phyloP scores from a whole-genome alignment of 345 rosid species.

The Geranium brycei region DNA sequence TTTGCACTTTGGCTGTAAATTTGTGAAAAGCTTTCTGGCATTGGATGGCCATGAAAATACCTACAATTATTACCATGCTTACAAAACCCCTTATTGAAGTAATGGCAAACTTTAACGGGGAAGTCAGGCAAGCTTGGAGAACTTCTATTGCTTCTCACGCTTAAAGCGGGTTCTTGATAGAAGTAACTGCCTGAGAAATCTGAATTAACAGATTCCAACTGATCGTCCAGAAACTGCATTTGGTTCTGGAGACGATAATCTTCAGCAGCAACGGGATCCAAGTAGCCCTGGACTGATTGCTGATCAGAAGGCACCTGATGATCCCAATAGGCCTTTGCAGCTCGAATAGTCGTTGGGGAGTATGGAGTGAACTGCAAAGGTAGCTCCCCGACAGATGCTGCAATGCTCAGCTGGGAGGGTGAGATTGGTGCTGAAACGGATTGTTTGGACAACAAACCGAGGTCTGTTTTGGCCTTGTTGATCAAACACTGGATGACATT shows the following conservation, averaged over 20 bases:
- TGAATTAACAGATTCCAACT: conserved; percentile 28
- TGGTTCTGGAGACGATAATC: conserved; percentile 29
- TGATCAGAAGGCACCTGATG: conserved; percentile 21
- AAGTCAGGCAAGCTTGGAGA: conserved; percentile 78
- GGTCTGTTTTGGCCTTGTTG: conserved; percentile 48
- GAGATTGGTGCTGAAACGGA: conserved; percentile 23
- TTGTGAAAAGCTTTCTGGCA: conserved; percentile 41
- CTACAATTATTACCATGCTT: conserved; percentile 83
- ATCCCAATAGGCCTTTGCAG: conserved; percentile 39
- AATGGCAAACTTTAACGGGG: conserved; percentile 81
- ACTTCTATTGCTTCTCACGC: conserved; percentile 44
- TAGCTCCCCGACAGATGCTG: conserved; percentile 19
- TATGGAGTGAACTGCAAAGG: conserved; percentile 29
- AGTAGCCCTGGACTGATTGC: conserved; percentile 20
- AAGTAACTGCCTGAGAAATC: conserved; percentile 38
- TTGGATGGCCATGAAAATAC: conserved; percentile 57
- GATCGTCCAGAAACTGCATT: conserved; percentile 43
- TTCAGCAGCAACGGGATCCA: conserved; percentile 20
- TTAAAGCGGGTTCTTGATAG: conserved; percentile 29
- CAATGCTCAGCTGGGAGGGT: conserved; percentile 21
- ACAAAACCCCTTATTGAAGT: conserved; percentile 72
- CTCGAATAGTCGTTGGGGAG: conserved; percentile 30
- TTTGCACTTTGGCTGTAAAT: conserved; percentile 27
- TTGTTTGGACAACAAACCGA: conserved; percentile 26
- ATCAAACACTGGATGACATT: conserved; percentile 41